phyloP scores from a whole-genome alignment of 2,329 filamentous ascomycete genomes.

The Clonostachys sp. region DNA sequence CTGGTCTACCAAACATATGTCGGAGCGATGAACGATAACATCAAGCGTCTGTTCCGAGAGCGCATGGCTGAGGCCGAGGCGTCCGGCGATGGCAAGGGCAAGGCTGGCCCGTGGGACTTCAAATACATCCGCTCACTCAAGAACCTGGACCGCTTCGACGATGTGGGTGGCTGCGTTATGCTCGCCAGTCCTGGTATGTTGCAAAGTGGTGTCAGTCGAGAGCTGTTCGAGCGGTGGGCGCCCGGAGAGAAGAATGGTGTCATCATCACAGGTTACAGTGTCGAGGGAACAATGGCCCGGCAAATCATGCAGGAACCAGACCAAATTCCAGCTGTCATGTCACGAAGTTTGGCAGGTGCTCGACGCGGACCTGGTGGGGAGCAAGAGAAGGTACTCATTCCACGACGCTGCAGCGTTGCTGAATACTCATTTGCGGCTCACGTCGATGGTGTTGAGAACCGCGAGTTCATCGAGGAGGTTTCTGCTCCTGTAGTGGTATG shows the following conservation, averaged over 20 bases:
- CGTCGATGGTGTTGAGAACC: conserved; percentile 92
- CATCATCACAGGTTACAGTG: conserved; percentile 96
- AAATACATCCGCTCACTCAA: conserved; percentile 89
- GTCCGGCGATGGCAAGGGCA: conserved; percentile 66
- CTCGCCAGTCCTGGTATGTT: conserved; percentile 97
- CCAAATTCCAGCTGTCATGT: conserved; percentile 92
- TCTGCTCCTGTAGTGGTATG: conserved; percentile 86
- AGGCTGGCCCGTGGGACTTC: conserved; percentile 94
- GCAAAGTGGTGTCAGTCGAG: conserved; percentile 90
- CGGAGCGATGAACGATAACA: conserved; percentile 98
- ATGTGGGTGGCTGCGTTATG: conserved; percentile 94
- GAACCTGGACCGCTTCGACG: conserved; percentile 91
- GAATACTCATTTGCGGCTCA: conserved; percentile 96
- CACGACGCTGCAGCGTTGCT: conserved; percentile 84
- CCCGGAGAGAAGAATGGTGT: conserved; percentile 97
- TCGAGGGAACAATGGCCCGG: conserved; percentile 98
- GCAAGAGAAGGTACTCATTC: conserved; percentile 86
- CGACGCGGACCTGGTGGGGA: conserved; percentile 61
- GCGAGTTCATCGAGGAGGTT: conserved; percentile 95
- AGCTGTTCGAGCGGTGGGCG: conserved; percentile 91
- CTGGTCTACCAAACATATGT: conserved; percentile 98
- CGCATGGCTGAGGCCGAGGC: conserved; percentile 88
- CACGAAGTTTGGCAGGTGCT: conserved; percentile 59
- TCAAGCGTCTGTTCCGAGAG: conserved; percentile 90
- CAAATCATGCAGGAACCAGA: conserved; percentile 93